These are phyloP conservation scores for Jamesozyma rosinii DNA, from an alignment of 805 yeast species.

Conservation along the genomic window DNA sequence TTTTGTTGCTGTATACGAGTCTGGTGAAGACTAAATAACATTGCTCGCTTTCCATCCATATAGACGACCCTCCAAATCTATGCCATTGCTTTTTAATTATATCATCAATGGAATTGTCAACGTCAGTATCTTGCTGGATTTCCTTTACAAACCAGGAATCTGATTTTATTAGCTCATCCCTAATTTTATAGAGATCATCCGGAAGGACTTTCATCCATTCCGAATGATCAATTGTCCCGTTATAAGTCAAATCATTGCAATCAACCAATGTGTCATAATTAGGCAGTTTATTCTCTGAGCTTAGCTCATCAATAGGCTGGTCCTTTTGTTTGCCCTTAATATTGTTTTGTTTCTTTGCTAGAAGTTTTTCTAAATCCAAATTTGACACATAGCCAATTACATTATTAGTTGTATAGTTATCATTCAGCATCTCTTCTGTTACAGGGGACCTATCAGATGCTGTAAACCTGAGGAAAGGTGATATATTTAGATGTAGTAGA, in stretches of 20 bases:
- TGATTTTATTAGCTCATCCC: constrained; percentile 3
- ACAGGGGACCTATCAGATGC: constrained; percentile 4
- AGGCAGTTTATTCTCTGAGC: neutral
- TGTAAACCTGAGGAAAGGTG: constrained; percentile 5
- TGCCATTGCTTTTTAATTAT: constrained; percentile 29
- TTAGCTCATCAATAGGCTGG: neutral
- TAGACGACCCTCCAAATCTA: constrained; percentile 35
- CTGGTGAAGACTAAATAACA: constrained; percentile 40
- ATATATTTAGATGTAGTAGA: constrained; percentile 7
- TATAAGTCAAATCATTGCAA: constrained; percentile 6
- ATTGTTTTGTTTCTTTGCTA: neutral
- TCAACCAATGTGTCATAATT: constrained; percentile 4
- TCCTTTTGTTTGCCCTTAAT: neutral
- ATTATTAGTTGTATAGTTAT: constrained; percentile 3
- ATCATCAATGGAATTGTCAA: constrained; percentile 4
- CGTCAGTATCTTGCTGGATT: constrained; percentile 4
- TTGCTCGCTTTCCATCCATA: constrained; percentile 43
- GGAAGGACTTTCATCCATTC: neutral
- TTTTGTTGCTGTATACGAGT: constrained; percentile 2
- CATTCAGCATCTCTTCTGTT: constrained; percentile 1
- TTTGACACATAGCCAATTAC: constrained; percentile 9
- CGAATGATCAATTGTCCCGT: constrained; percentile 3
- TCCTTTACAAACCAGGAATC: neutral
- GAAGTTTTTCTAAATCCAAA: constrained; percentile 6
- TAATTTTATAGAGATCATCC: constrained; percentile 3